These are phyloP conservation scores for Pyrus communis DNA, from an alignment of 306 rosid genomes.

Conservation along the genomic window DNA sequence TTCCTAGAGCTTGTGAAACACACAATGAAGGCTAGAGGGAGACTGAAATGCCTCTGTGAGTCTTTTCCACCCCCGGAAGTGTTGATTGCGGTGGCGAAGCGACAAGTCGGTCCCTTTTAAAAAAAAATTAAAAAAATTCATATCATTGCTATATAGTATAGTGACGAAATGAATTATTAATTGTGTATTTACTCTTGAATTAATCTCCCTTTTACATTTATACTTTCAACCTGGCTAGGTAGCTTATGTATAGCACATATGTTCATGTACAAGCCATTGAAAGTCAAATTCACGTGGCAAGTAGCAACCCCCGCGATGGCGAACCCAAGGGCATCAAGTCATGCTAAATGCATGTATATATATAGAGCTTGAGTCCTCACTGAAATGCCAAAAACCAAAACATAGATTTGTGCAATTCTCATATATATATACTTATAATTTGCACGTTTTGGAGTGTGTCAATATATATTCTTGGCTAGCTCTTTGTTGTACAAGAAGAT, in stretches of 20 bases:
- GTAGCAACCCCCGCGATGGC: conserved; percentile 3
- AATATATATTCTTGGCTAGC: background rate
- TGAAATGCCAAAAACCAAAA: background rate
- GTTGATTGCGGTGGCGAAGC: too few species aligned
- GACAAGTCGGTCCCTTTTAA: too few species aligned
- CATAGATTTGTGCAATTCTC: too few species aligned
- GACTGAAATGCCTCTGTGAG: too few species aligned
- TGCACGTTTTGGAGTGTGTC: background rate
- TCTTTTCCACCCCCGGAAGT: too few species aligned
- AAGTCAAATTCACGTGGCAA: background rate
- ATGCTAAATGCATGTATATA: background rate
- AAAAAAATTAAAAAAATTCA: too few species aligned
- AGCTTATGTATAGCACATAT: background rate
- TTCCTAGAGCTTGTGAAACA: too few species aligned
- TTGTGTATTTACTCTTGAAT: too few species aligned
- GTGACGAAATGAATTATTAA: too few species aligned
- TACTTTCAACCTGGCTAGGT: background rate
- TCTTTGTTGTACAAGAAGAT: conserved; percentile 9
- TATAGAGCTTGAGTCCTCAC: background rate
- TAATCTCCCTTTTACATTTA: too few species aligned
- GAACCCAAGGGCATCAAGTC: background rate
- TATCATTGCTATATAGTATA: too few species aligned
- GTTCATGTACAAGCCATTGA: background rate
- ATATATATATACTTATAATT: background rate
- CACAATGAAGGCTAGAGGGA: too few species aligned